Evolutionary conservation across 306 rosid genomes (phyloP), one percentile per base, ranked within the genome.

Genomic region (Cucumis hystrix): DNA sequence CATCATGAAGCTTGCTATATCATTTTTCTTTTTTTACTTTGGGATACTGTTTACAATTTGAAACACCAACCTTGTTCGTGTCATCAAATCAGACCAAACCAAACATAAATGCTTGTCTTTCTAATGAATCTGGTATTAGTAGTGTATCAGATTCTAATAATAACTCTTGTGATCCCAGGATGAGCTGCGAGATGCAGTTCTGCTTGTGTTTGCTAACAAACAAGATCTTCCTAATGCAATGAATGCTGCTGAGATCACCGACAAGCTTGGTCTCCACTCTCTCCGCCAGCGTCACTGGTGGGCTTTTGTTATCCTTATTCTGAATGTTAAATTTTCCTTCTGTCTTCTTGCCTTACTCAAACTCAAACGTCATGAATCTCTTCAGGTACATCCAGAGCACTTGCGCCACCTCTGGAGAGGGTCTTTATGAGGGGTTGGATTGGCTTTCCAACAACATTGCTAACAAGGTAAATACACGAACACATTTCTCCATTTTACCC

Each of bases 401-500:
- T 51, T 95, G 99, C 82, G 99, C 99, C 67, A 96, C 99, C 30
- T 96, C 99, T 52, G 99, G 99, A 72, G 99, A 96, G 84, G 99
- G 99, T 61, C 96, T 96, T 78, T 96, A 96, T 17, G 99, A 96
- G 83, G 99, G 98, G 41, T 85, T 96, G 83, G 99, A 96, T 58
- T 96, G 99, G 99, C 98, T 96, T 85, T 96, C 99, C 87, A 96
- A 88, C 98, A 96, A 96, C 85, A 96, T 96, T 79, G 99, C 97
- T 82, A 96, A 91, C 85, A 96, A 96, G 97, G 99, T 89, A 55
- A 78, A 71, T 28, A 20, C 33, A 30, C 4, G 33, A 69, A 23
- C 57, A 21, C 8, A 43, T 68, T 21, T 10, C 8, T 30, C 40
- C 21, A 3, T 23, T 70, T 28, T 25, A 8, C 28, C 20, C 41